Evolutionary conservation across 2,329 filamentous ascomycete genomes (phyloP), one percentile per base, ranked within the genome.

Genomic region (Ophiostoma montium): DNA sequence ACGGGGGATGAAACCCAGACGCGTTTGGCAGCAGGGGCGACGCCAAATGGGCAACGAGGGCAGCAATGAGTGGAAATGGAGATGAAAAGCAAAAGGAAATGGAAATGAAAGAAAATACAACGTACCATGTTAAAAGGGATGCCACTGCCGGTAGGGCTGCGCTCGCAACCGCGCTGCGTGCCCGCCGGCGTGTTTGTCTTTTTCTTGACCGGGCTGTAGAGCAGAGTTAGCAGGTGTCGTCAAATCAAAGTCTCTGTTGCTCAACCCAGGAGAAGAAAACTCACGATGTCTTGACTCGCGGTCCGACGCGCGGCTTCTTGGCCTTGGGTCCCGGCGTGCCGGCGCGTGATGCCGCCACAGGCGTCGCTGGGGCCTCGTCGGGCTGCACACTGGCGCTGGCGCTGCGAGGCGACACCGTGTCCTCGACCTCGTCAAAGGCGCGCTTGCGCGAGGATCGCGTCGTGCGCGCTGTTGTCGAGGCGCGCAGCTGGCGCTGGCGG

Each of bases 161-260:
- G 72, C 64, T 82, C 80, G 63, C 78, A 79, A 68, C 73, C 73
- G 59, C 78, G 76, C 60, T 82, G 75, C 61, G 85, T 72, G 59
- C 82, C 84, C 62, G 80, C 81, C 57, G 79, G 75, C 55, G 78
- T 76, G 57, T 79, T 76, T 53, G 73, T 72, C 64, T 82, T 83
- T 68, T 84, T 86, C 69, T 89, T 89, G 64, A 82, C 74, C 41
- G 84, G 84, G 56, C 84, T 89, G 39, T 7, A 11, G n/a, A 10
- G 55, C 57, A 46, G 57, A 50, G 48, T 55, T 51, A 55, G 53
- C 48, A 44, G 31, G 35, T n/a, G 21, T 31, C 27, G 31, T 44
- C 27, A 42, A 42, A 38, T 38, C 3, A 38, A n/a, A n/a, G n/a
- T n/a, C n/a, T n/a, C n/a, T n/a, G n/a, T n/a, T n/a, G n/a, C n/a